A percentile compares a stretch with the other conserved stretches of the same genome.
Evolutionary conservation across 331 rosid species (phyloP).

Genomic region (Ulmus americana): DNA sequence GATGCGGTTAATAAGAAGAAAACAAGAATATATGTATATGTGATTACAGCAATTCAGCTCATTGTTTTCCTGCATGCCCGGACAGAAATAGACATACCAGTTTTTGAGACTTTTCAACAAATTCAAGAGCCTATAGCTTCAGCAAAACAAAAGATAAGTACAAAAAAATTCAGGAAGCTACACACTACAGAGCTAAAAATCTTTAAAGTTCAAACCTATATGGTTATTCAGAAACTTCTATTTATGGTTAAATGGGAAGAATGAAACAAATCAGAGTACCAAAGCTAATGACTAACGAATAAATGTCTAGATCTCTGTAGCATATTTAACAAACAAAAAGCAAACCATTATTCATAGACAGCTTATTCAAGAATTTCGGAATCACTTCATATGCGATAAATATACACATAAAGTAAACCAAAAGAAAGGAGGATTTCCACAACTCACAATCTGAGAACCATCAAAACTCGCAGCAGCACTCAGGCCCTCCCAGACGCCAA

Average conservation of each 20-base stretch:
- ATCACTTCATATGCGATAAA: slow-evolving; percentile 11
- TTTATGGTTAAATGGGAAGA: too few relatives aligned
- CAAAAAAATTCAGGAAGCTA: neutral
- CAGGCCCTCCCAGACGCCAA: slow-evolving; percentile 70
- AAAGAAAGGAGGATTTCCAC: slow-evolving; percentile 12
- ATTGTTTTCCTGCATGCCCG: too few relatives aligned
- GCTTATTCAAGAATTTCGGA: slow-evolving; percentile 6
- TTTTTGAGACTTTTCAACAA: neutral
- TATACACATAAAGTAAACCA: slow-evolving; percentile 2
- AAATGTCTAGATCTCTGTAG: neutral
- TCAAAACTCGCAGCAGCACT: slow-evolving; percentile 42
- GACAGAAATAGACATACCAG: neutral
- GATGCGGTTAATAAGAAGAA: too few relatives aligned
- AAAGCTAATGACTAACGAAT: too few relatives aligned
- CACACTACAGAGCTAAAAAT: too few relatives aligned
- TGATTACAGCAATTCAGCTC: too few relatives aligned
- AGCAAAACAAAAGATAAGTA: neutral
- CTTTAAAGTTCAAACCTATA: too few relatives aligned
- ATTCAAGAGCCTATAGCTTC: neutral
- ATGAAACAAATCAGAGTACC: too few relatives aligned
- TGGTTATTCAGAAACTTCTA: too few relatives aligned
- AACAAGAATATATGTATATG: too few relatives aligned
- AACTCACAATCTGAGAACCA: slow-evolving; percentile 49
- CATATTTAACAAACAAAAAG: neutral
- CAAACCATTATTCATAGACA: neutral